phyloP scores from a whole-genome alignment of 441 rosid genomes.

The Lepidium campestre region DNA sequence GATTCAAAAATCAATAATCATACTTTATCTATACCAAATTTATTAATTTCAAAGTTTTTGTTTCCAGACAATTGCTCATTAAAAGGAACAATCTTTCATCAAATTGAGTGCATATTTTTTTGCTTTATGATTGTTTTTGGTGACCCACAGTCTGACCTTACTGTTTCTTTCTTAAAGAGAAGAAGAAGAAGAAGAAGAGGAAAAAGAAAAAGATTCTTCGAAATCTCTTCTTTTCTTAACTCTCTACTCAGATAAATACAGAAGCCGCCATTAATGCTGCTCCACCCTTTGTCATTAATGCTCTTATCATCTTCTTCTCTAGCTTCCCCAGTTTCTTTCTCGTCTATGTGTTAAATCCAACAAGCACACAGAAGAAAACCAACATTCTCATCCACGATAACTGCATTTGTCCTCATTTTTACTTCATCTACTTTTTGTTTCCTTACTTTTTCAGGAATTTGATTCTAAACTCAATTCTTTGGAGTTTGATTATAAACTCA shows the following conservation, averaged over 20 bases:
- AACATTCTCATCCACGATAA: constrained; percentile 17
- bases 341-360: constrained; percentile 25
- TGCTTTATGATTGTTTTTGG: constrained; percentile 25
- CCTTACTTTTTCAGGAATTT: not conserved
- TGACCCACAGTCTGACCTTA: constrained; percentile 25
- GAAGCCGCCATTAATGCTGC: constrained; percentile 29
- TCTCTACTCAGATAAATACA: not conserved
- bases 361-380: constrained; percentile 16
- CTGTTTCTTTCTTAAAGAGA: constrained; percentile 14
- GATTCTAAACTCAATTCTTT: not conserved
- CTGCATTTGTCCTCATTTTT: constrained; percentile 9
- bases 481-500: constrained; percentile 8
- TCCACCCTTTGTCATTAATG: constrained; percentile 23
- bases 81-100: constrained; percentile 24
- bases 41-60: not conserved
- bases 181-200: constrained; percentile 12
- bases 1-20: not conserved
- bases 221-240: constrained; percentile 9
- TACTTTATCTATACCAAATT: constrained; percentile 16
- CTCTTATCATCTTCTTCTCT: constrained; percentile 21
- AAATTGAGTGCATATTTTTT: constrained; percentile 26
- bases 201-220: not conserved
- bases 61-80: too few relatives aligned
- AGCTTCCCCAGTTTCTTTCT: constrained; percentile 26
- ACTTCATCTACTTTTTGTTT: not conserved